These are phyloP conservation scores for Corylus heterophylla DNA, from an alignment of 306 rosid species.

Conservation along the genomic window DNA sequence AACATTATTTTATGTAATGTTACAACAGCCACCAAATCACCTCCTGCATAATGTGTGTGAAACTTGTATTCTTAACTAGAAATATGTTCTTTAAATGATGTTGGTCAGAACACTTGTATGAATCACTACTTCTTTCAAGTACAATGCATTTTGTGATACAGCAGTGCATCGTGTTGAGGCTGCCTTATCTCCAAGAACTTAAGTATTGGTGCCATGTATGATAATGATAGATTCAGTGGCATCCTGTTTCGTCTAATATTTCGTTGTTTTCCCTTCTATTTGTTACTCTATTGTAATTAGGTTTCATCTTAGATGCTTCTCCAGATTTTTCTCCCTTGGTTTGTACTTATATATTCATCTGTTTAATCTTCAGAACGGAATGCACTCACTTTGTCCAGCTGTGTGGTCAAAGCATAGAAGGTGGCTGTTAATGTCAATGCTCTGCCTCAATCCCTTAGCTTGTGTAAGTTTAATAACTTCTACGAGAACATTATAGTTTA, in stretches of 20 bases:
- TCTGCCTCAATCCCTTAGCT: constrained; percentile 83
- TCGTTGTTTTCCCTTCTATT: neutral
- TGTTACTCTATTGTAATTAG: neutral
- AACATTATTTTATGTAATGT: too few species aligned
- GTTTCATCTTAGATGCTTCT: constrained; percentile 22
- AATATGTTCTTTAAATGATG: too few species aligned
- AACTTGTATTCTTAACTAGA: neutral
- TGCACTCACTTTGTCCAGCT: constrained; percentile 99
- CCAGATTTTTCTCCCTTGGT: neutral
- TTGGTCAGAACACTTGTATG: too few species aligned
- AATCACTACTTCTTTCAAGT: too few species aligned
- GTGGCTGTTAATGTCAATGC: constrained; percentile 97
- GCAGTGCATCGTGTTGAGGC: neutral
- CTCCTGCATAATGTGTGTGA: too few species aligned
- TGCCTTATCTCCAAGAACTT: neutral
- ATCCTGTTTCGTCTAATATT: neutral
- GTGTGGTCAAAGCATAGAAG: constrained; percentile 98
- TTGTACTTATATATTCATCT: constrained; percentile 18
- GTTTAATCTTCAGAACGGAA: constrained; percentile 67
- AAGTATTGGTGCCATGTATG: neutral
- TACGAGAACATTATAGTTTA: constrained; percentile 9
- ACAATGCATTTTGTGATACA: neutral
- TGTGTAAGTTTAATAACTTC: constrained; percentile 76
- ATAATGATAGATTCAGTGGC: neutral
- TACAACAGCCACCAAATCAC: too few species aligned